Percentiles rank a stretch among this genome's conserved stretches.
phyloP scores from a whole-genome alignment of 2,329 filamentous ascomycete genomes.

The Aciculosporium take region DNA sequence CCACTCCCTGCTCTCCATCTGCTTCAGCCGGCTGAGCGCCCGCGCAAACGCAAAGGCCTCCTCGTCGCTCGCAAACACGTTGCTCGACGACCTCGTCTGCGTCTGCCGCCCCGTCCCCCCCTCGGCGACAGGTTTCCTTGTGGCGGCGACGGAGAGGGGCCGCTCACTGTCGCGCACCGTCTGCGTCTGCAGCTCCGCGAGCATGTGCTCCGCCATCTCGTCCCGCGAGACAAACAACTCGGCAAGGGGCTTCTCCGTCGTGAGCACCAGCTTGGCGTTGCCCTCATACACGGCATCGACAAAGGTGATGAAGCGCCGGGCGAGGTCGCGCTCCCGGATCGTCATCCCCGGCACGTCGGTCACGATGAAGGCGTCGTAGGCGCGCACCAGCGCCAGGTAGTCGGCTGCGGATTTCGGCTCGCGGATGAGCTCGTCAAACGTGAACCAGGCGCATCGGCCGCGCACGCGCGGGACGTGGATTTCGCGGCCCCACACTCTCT shows the following conservation, averaged over 20 bases:
- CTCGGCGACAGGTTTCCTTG: too few species aligned
- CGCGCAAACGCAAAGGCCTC: conserved; percentile 92
- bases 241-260: conserved; percentile 68
- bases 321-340: conserved; percentile 69
- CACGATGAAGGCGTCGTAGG: conserved; percentile 85
- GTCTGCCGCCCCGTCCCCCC: conserved; percentile 16
- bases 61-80: conserved; percentile 85
- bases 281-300: conserved; percentile 91
- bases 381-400: conserved; percentile 80
- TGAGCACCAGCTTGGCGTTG: conserved; percentile 88
- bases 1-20: conserved; percentile 95
- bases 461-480: conserved; percentile 79
- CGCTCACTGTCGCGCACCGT: too few species aligned
- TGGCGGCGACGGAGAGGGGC: conserved; percentile 19
- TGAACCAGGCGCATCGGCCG: conserved; percentile 79
- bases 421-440: conserved; percentile 83
- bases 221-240: conserved; percentile 71
- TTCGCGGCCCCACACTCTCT: conserved; percentile 84
- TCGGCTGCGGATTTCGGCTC: conserved; percentile 83
- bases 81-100: conserved; percentile 29
- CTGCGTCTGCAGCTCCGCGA: conserved; percentile 21
- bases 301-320: conserved; percentile 89
- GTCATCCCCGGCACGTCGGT: conserved; percentile 90
- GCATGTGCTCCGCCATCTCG: conserved; percentile 46
- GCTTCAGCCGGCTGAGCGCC: conserved; percentile 66